phyloP scores from a whole-genome alignment of 139 green algal genomes.

The Bryopsis sp. region DNA sequence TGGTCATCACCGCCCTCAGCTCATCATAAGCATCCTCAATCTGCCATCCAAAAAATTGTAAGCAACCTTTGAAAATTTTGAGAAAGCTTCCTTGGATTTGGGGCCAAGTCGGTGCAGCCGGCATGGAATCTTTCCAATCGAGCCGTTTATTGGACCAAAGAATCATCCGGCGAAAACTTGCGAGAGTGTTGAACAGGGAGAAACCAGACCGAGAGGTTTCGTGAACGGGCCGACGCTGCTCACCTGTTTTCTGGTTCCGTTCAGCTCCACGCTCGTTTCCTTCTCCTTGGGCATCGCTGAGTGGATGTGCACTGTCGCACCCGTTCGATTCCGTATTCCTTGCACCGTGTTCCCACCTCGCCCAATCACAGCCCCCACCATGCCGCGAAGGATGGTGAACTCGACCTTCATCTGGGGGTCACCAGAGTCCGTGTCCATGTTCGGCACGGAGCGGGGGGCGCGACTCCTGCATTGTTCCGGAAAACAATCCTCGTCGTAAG shows the following conservation, averaged over 20 bases:
- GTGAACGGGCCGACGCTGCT: background rate
- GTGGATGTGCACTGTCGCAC: conserved; percentile 8
- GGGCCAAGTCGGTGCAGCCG: too few relatives aligned
- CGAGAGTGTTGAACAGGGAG: too few relatives aligned
- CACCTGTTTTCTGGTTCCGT: conserved; percentile 6
- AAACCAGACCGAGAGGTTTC: too few relatives aligned
- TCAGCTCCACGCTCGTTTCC: background rate
- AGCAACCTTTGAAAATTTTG: background rate
- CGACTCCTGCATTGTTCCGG: too few relatives aligned
- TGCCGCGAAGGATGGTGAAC: conserved; percentile 1
- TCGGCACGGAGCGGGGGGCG: too few relatives aligned
- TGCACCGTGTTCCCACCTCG: background rate
- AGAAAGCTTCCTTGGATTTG: background rate
- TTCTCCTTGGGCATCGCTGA: background rate
- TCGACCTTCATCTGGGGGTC: background rate
- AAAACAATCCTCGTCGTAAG: background rate
- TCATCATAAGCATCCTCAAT: conserved; percentile 12
- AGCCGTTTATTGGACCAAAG: too few relatives aligned
- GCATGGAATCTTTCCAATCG: too few relatives aligned
- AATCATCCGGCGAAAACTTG: too few relatives aligned
- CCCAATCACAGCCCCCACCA: conserved; percentile 18
- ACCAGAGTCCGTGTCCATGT: too few relatives aligned
- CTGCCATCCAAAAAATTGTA: conserved; percentile 2
- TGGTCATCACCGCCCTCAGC: background rate
- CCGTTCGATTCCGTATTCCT: conserved; percentile 6